A percentile compares a stretch with the other conserved stretches of the same genome.
These are phyloP conservation scores for Babesia ovis DNA, from an alignment of 169 alveolate genomes.

Conservation along the genomic window DNA sequence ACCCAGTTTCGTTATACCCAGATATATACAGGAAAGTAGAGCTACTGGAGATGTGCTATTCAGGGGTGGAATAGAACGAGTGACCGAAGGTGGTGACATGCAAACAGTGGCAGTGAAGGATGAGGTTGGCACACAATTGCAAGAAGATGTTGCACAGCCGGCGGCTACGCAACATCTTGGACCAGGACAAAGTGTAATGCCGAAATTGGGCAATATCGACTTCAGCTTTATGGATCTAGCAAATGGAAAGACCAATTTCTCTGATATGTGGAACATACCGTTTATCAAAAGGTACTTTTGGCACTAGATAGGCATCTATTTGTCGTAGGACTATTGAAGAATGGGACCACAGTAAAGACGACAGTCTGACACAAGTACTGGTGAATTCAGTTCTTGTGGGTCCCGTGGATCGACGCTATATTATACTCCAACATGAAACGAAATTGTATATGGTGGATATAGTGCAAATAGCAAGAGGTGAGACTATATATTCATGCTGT, in stretches of 20 bases:
- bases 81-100: background rate
- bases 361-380: conserved; percentile 63
- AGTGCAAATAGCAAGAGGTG: conserved; percentile 48
- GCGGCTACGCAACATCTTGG: background rate
- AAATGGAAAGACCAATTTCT: conserved; percentile 1
- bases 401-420: conserved; percentile 64
- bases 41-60: no score
- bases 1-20: conserved; percentile 18
- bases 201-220: conserved; percentile 8
- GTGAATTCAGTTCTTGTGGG: conserved; percentile 76
- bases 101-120: background rate
- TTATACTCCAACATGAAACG: conserved; percentile 74
- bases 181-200: no score
- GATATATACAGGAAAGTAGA: conserved; percentile 12
- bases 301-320: background rate
- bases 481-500: background rate
- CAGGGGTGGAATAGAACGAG: background rate
- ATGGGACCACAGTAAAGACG: conserved; percentile 29
- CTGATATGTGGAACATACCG: conserved; percentile 40
- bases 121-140: background rate
- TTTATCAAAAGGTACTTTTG: conserved; percentile 25
- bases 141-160: background rate
- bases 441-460: conserved; percentile 70
- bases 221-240: conserved; percentile 23
- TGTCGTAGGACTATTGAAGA: conserved; percentile 31